Evolutionary conservation across 2,329 filamentous ascomycete species (phyloP), one percentile per base, ranked within the genome.

Genomic region (Trichoderma sp.): DNA sequence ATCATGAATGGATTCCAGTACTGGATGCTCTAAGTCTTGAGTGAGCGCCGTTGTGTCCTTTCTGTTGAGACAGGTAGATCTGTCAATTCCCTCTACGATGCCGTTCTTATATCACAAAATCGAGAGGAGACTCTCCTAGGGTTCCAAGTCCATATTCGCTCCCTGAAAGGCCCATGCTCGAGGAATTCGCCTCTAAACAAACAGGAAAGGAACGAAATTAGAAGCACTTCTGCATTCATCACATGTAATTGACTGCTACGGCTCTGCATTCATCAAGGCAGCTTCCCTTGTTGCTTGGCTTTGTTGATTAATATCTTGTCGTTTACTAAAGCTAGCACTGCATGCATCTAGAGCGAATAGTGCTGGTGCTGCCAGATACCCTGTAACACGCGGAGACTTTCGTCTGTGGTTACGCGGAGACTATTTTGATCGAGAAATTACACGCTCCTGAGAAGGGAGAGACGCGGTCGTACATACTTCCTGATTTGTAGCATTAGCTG

Each of bases 1-100:
- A 60, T 60, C 9, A 19, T 60, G 30, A 59, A 60, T 60, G 30
- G 47, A 50, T 26, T 30, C 21, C 30, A 24, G 26, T 50, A 34
- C 26, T 60, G 17, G 9, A 41, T 15, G 21, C 24, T 39, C 34
- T n/a, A 34, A 41, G 10, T 60, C 30, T 41, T n/a, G 26, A 41
- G n/a, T 12, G 47, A 28, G 14, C 1, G 34, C 7, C 15, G 10
- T n/a, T 60, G 45, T n/a, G 50, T 50, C 15, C n/a, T 56, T 56
- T 3, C 21, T 26, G 17, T 59, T 41, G 24, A 60, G 30, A 51
- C 26, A 50, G 34, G 26, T 12, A 21, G 15, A n/a, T 28, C 17
- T 43, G 24, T 12, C 41, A 50, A 14, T 15, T 41, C 21, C 19
- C 43, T 28, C 34, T 50, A 34, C 28, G 39, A 50, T 34, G 45